A percentile compares a stretch with the other conserved stretches of the same genome.
phyloP scores from a whole-genome alignment of 1,284 basidiomycete genomes.

The Athelia sp. region DNA sequence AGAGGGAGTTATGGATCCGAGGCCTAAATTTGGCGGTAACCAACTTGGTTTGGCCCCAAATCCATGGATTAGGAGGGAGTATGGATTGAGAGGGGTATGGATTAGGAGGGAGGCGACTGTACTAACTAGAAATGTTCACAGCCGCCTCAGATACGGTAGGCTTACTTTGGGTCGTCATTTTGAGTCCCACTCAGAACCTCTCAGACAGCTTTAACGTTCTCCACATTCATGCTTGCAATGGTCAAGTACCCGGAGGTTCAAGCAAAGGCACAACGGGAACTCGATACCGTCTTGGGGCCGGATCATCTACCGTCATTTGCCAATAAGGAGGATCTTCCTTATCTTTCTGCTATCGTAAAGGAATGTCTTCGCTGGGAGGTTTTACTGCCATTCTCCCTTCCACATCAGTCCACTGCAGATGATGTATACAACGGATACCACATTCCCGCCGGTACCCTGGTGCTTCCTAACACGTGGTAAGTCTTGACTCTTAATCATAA shows the following conservation, averaged over 20 bases:
- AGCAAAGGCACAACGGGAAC: constrained; percentile 18
- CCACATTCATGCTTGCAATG: constrained; percentile 36
- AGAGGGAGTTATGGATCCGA: too few relatives aligned
- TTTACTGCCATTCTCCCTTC: constrained; percentile 12
- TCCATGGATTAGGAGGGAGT: too few relatives aligned
- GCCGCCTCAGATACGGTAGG: too few relatives aligned
- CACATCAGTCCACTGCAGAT: constrained; percentile 13
- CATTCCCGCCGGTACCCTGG: constrained; percentile 16
- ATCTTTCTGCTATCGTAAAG: constrained; percentile 23
- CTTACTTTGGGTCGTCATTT: too few relatives aligned
- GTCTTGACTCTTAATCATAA: neutral
- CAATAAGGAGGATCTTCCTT: constrained; percentile 23
- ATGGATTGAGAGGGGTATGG: too few relatives aligned
- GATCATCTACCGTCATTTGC: constrained; percentile 14
- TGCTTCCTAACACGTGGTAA: constrained; percentile 8
- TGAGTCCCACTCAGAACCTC: too few relatives aligned
- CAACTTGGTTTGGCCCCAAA: too few relatives aligned
- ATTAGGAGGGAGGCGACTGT: too few relatives aligned
- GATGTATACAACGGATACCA: constrained; percentile 20
- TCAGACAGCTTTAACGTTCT: constrained; percentile 23
- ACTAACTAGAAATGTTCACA: too few relatives aligned
- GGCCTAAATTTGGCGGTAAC: too few relatives aligned
- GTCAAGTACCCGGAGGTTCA: constrained; percentile 28
- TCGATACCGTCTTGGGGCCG: constrained; percentile 23
- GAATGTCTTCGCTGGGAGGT: constrained; percentile 25